Base-by-base conservation (phyloP, 2,329 filamentous ascomycete species). In the Fusarium citri region DNA sequence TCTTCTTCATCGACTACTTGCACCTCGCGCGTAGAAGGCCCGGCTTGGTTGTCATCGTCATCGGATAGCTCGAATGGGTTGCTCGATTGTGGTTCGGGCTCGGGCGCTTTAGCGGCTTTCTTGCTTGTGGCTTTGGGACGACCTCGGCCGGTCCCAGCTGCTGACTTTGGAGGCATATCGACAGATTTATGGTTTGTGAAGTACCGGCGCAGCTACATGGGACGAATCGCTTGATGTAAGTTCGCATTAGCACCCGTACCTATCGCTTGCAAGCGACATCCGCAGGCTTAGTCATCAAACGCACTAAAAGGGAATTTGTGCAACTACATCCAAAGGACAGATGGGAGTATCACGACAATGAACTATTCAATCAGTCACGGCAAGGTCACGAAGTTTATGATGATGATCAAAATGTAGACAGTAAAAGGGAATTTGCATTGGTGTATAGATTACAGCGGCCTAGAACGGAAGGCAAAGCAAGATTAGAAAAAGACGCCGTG, bases 381-480 rank as follows among this genome's bases (percentile, higher is more conserved):
- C 22, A 22, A 18, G 16, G 14, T 42, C 34, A 53, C 48, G 4
- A 3, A 48, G 26, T 49, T 49, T 18, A 11, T 7, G 14, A 55
- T 15, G n/a, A 50, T 58, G 3, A 25, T 8, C 4, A 37, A 12
- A 2, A 12, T 20, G 6, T 41, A 18, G 50, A 68, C 73, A 72
- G 76, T 74, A 78, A 81, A 81, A 80, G 78, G 82, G 83, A 84
- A 86, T 85, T 86, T 85, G 85, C 85, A 80, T 84, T 84, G 81
- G 82, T 84, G 80, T 86, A 87, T 87, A 88, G 86, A 87, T 87
- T 88, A 88, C 86, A 88, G 83, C 85, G 86, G 85, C 81, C 79
- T 82, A 82, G 81, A 82, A 81, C 79, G 80, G 80, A 80, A 78
- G 80, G 80, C 81, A 82, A 75, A 81, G 79, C 80, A 81, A 79